phyloP scores from a whole-genome alignment of 2,329 filamentous ascomycete species.

The Venturia nashicola region DNA sequence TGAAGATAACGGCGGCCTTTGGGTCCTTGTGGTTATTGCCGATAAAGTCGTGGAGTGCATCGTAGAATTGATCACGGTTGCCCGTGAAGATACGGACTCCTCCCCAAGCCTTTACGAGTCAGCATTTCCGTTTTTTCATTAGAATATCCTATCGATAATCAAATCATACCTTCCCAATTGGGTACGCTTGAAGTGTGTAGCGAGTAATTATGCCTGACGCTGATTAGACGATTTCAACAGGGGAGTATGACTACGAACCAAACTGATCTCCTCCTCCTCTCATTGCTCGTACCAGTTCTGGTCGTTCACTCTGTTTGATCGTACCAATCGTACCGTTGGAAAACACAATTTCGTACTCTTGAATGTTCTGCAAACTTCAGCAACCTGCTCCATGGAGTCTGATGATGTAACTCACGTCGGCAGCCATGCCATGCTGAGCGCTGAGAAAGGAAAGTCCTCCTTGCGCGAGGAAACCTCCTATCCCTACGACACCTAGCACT shows the following conservation, averaged over 20 bases:
- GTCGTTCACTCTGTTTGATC: constrained; percentile 16
- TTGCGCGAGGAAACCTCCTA: constrained; percentile 8
- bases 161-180: constrained; percentile 19
- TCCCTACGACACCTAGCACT: constrained; percentile 10
- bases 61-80: constrained; percentile 20
- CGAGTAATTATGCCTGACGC: constrained; percentile 21
- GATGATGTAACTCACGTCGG: not conserved
- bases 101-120: constrained; percentile 23
- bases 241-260: constrained; percentile 17
- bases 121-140: not conserved
- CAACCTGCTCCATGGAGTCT: not conserved
- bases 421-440: constrained; percentile 10
- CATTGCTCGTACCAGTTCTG: constrained; percentile 18
- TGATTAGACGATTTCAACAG: constrained; percentile 12
- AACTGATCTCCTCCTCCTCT: constrained; percentile 20
- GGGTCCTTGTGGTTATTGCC: constrained; percentile 25
- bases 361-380: constrained; percentile 13
- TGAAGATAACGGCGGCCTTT: constrained; percentile 29
- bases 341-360: constrained; percentile 13
- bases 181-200: constrained; percentile 20
- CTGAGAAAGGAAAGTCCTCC: constrained; percentile 9
- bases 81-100: constrained; percentile 23
- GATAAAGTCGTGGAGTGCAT: constrained; percentile 22
- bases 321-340: constrained; percentile 17
- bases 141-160: not conserved